Percentiles rank a stretch among this genome's conserved stretches.
Conservation (phyloP, 305 asterid genomes). For the Fraxinus sp. region DNA sequence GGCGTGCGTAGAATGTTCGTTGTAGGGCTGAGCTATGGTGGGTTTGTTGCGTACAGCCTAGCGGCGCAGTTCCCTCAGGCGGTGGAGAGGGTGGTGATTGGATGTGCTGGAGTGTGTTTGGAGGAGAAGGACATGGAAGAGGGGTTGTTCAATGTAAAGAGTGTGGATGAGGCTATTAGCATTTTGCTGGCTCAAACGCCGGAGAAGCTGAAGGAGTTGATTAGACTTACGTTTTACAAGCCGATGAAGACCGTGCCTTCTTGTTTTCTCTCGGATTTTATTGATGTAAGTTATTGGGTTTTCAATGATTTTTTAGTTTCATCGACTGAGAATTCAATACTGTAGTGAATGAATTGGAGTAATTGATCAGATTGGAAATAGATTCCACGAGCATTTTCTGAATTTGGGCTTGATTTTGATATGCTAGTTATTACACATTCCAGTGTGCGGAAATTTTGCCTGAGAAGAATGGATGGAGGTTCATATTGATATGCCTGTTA, state of each 20-base stretch:
- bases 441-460: neutral
- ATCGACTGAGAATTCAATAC: neutral
- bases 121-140: conserved; percentile 77
- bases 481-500: neutral
- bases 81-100: conserved; percentile 60
- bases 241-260: conserved; percentile 65
- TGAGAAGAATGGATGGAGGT: neutral
- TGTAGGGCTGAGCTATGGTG: conserved; percentile 86
- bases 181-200: conserved; percentile 68
- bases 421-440: neutral
- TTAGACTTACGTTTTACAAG: conserved; percentile 53
- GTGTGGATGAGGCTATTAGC: conserved; percentile 60
- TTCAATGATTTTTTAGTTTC: neutral
- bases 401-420: neutral
- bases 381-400: neutral
- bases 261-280: conserved; percentile 64
- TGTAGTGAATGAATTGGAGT: neutral
- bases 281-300: conserved; percentile 52
- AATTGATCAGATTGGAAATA: neutral
- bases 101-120: conserved; percentile 68
- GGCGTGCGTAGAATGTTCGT: conserved; percentile 53
- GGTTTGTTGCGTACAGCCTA: conserved; percentile 76
- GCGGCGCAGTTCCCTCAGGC: conserved; percentile 69
- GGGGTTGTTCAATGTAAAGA: conserved; percentile 68
- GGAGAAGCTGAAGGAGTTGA: conserved; percentile 51